A percentile compares a stretch with the other conserved stretches of the same genome.
Evolutionary conservation across 2,329 filamentous ascomycete genomes (phyloP).

Genomic region (Talaromyces rugulosus): DNA sequence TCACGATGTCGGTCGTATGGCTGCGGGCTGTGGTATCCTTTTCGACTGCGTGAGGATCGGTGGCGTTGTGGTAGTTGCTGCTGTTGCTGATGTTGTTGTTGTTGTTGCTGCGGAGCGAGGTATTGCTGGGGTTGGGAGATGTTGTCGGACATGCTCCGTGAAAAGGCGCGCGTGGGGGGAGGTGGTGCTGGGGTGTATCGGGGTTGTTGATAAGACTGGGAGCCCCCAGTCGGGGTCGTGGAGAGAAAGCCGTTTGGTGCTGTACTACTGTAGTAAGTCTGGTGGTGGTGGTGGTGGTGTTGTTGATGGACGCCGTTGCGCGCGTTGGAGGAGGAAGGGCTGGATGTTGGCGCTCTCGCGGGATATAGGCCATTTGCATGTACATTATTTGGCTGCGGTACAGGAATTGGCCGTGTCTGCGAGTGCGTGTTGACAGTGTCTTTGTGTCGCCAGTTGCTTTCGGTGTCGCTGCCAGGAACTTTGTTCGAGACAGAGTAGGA

Average conservation of each 20-base stretch:
- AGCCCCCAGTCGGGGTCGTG: constrained; percentile 5
- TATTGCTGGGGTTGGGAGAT: constrained; percentile 7
- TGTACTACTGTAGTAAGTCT: constrained; percentile 1
- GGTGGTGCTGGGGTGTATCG: constrained; percentile 13
- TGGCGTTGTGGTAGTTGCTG: constrained; percentile 13
- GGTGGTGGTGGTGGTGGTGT: neutral
- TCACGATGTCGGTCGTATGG: constrained; percentile 20
- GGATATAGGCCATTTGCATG: constrained; percentile 1
- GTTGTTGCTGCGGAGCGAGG: constrained; percentile 12
- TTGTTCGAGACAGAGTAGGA: constrained; percentile 9
- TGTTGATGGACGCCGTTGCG: neutral
- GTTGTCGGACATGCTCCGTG: constrained; percentile 5
- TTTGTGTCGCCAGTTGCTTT: constrained; percentile 8
- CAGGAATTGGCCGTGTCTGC: constrained; percentile 6
- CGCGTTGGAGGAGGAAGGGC: constrained; percentile 3
- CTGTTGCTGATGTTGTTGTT: constrained; percentile 13
- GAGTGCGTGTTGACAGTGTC: neutral
- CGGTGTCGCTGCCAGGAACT: constrained; percentile 7
- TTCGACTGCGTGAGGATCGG: constrained; percentile 16
- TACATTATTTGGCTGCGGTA: constrained; percentile 4
- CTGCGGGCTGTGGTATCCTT: constrained; percentile 15
- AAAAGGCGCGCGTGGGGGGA: constrained; percentile 10
- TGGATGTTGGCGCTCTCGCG: neutral
- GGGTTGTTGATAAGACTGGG: constrained; percentile 14
- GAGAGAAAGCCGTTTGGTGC: constrained; percentile 12